Percentiles rank a stretch among this genome's conserved stretches.
Evolutionary conservation across 2,329 filamentous ascomycete species (phyloP).

Genomic region (Dactylellina sp.): DNA sequence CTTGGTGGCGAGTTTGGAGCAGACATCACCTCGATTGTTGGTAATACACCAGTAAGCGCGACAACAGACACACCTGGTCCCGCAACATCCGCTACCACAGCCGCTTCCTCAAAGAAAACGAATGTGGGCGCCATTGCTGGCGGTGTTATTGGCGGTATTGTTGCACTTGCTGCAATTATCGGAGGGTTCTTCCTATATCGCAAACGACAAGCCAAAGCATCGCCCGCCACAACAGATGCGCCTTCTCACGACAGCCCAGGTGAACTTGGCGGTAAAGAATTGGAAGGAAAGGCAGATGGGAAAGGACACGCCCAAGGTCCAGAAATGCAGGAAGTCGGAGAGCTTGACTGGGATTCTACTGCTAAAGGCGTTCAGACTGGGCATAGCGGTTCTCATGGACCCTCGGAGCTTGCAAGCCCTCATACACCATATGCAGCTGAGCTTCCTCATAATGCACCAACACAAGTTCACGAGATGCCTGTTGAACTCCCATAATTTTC

Average conservation of each 20-base stretch:
- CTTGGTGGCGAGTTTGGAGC: constrained; percentile 22
- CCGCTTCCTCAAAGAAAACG: constrained; percentile 35
- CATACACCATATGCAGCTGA: no score
- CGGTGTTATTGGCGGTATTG: constrained; percentile 67
- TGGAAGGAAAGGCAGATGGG: no score
- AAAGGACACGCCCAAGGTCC: no score
- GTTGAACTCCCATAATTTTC: no score
- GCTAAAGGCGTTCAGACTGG: no score
- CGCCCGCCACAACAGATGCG: not conserved
- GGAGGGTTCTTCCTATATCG: constrained; percentile 65
- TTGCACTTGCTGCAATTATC: constrained; percentile 64
- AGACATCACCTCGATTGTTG: not conserved
- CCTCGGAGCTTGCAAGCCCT: no score
- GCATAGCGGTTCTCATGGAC: no score
- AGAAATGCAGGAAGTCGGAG: no score
- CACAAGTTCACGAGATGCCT: no score
- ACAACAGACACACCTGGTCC: not conserved
- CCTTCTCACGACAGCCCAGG: not conserved
- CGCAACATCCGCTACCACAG: not conserved
- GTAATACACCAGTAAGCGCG: constrained; percentile 4
- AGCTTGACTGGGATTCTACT: no score
- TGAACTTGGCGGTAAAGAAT: not conserved
- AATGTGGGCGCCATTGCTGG: constrained; percentile 66
- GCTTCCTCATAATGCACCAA: no score
- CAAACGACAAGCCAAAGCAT: not conserved